phyloP scores from a whole-genome alignment of 2,329 filamentous ascomycete species.

The Elsinoe fawcettii region DNA sequence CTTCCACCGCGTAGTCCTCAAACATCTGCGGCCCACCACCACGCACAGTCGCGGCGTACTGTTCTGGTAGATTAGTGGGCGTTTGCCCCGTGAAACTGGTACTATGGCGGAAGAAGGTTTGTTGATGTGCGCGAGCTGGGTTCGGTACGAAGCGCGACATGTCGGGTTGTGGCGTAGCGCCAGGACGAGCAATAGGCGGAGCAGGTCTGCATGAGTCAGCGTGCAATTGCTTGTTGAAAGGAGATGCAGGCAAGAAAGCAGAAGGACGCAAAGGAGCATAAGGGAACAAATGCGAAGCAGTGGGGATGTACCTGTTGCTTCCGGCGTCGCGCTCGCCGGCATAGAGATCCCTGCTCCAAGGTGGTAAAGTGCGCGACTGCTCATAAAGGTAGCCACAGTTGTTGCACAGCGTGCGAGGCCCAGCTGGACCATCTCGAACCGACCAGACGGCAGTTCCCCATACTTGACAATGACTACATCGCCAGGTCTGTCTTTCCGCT shows the following conservation, averaged over 20 bases:
- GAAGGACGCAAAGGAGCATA: background rate
- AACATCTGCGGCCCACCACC: constrained; percentile 20
- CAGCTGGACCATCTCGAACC: constrained; percentile 81
- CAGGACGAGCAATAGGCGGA: background rate
- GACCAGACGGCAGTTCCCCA: constrained; percentile 92
- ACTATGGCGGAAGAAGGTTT: constrained; percentile 10
- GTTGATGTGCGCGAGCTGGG: constrained; percentile 13
- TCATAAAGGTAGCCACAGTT: constrained; percentile 89
- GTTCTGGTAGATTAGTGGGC: constrained; percentile 16
- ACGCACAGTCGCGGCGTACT: constrained; percentile 19
- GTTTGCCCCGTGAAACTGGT: constrained; percentile 7
- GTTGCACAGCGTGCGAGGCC: constrained; percentile 78
- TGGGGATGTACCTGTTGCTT: constrained; percentile 14
- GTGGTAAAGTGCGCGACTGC: constrained; percentile 73
- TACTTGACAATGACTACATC: constrained; percentile 78
- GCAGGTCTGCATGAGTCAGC: background rate
- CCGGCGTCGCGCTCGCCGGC: constrained; percentile 35
- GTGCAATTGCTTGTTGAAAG: background rate
- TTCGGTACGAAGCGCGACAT: constrained; percentile 22
- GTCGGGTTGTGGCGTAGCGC: constrained; percentile 23
- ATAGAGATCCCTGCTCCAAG: constrained; percentile 67
- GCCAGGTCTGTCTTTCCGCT: constrained; percentile 70
- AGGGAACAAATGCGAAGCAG: constrained; percentile 5
- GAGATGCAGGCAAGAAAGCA: background rate
- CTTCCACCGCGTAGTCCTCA: constrained; percentile 30